Percentiles rank a stretch among this genome's conserved stretches.
Conservation (phyloP, 2,329 filamentous ascomycete genomes). For the Alternaria arborescens region DNA sequence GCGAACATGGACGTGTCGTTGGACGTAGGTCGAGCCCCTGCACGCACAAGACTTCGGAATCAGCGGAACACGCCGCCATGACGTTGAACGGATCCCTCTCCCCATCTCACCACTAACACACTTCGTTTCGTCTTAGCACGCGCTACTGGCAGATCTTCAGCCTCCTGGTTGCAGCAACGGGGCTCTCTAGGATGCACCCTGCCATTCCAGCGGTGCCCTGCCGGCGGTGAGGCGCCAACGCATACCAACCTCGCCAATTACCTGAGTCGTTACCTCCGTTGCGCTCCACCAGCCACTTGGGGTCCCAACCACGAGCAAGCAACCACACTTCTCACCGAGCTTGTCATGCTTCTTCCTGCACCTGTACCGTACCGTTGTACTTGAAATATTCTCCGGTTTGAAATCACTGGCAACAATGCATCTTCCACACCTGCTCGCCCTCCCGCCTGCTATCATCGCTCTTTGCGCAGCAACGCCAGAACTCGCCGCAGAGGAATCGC, state of each 20-base stretch:
- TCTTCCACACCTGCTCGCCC: slow-evolving; percentile 36
- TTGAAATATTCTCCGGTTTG: background rate
- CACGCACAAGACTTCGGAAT: slow-evolving; percentile 5
- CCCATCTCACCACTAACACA: background rate
- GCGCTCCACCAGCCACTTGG: slow-evolving; percentile 42
- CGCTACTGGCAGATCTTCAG: background rate
- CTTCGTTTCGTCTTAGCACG: background rate
- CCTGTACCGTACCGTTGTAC: slow-evolving; percentile 4
- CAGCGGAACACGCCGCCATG: slow-evolving; percentile 10
- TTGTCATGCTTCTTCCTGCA: slow-evolving; percentile 26
- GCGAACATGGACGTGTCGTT: background rate
- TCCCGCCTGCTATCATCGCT: slow-evolving; percentile 42
- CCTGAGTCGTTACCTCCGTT: slow-evolving; percentile 24
- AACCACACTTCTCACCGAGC: background rate
- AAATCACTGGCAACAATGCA: slow-evolving; percentile 29
- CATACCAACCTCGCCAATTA: slow-evolving; percentile 50
- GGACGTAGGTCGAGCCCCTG: background rate
- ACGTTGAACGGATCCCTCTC: background rate
- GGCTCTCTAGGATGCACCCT: slow-evolving; percentile 22
- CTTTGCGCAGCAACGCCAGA: slow-evolving; percentile 35
- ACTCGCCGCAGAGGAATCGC: slow-evolving; percentile 35
- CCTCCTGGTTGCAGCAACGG: slow-evolving; percentile 1
- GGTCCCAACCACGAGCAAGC: slow-evolving; percentile 11
- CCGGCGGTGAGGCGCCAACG: slow-evolving; percentile 37
- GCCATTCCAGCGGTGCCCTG: slow-evolving; percentile 3